Base-by-base conservation (phyloP, 768 basidiomycete species). In the Auricularia heimuer region DNA sequence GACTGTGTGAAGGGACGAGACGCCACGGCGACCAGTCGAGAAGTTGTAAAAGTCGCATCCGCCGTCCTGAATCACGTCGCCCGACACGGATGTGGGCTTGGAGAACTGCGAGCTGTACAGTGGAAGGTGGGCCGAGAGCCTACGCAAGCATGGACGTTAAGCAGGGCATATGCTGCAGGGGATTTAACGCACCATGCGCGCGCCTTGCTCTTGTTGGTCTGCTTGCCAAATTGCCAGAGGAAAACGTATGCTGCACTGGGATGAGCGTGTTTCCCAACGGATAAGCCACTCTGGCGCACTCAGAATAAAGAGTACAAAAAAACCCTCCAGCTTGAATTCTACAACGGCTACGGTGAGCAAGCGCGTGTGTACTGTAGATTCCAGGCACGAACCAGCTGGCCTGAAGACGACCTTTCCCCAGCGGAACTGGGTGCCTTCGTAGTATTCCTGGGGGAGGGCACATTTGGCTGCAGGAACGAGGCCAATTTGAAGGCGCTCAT, bases 361-460 rank as follows among this genome's bases (percentile, higher is more conserved):
- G 11, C 3, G 39, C 8, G 7, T 4, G 8, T 11, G 24, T 47
- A 47, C 34, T 65, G 54, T 69, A 47, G 54, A 62, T 63, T 63
- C 18, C 11, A 54, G 35, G 29, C 64, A 21, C 21, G 4, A 71
- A 88, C 88, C 72, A 8, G 87, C 90, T 21, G 94, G 94, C 54
- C 93, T 81, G 77, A 96, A 92, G 44, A 87, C 84, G 69, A 97
- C 76, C 64, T 85, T 78, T 71, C 81, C 86, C 87, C 88, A 94
- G 67, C 76, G 80, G 73, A 79, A 87, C 74, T 97, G 83, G 58
- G 83, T 74, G 21, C 93, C 94, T 42, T 88, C 81, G 73, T 94
- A 97, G 29, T 76, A 69, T 7, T 88, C 78, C 6, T 77, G 75
- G 11, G 79, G 12, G 44, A 16, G n/a, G 34, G 8, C n/a, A 36